phyloP scores from a whole-genome alignment of 2,329 filamentous ascomycete genomes.

The Diplodia corticola region DNA sequence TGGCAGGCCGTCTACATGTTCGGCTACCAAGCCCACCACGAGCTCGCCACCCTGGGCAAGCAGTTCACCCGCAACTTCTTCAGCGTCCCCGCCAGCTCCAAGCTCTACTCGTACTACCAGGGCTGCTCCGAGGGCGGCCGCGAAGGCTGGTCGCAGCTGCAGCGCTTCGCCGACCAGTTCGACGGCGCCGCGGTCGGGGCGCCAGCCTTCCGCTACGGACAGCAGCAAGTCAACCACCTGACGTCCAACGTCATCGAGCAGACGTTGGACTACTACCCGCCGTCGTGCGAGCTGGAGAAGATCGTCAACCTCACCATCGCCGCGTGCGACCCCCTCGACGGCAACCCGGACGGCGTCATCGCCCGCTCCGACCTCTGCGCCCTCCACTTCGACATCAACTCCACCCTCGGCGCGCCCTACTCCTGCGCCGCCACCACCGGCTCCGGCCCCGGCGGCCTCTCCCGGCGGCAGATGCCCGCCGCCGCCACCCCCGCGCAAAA shows the following conservation, averaged over 20 bases:
- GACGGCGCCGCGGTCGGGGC: slow-evolving; percentile 50
- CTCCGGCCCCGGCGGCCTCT: background rate
- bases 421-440: slow-evolving; percentile 41
- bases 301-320: slow-evolving; percentile 58
- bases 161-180: slow-evolving; percentile 52
- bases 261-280: slow-evolving; percentile 44
- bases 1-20: slow-evolving; percentile 54
- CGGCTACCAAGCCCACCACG: slow-evolving; percentile 53
- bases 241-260: slow-evolving; percentile 43
- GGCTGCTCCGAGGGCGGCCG: slow-evolving; percentile 58
- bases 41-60: slow-evolving; percentile 54
- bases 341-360: slow-evolving; percentile 56
- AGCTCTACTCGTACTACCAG: slow-evolving; percentile 53
- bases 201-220: slow-evolving; percentile 49
- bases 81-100: slow-evolving; percentile 26
- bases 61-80: slow-evolving; percentile 46
- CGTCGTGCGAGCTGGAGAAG: slow-evolving; percentile 50
- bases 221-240: slow-evolving; percentile 50
- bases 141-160: slow-evolving; percentile 52
- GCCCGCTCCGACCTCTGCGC: slow-evolving; percentile 51
- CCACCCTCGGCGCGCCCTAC: slow-evolving; percentile 50
- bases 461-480: slow-evolving; percentile 8
- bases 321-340: slow-evolving; percentile 58
- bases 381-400: slow-evolving; percentile 48
- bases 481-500: slow-evolving; percentile 30